These are phyloP conservation scores for Syzygium syzygioides DNA, from an alignment of 441 rosid genomes.

Conservation along the genomic window DNA sequence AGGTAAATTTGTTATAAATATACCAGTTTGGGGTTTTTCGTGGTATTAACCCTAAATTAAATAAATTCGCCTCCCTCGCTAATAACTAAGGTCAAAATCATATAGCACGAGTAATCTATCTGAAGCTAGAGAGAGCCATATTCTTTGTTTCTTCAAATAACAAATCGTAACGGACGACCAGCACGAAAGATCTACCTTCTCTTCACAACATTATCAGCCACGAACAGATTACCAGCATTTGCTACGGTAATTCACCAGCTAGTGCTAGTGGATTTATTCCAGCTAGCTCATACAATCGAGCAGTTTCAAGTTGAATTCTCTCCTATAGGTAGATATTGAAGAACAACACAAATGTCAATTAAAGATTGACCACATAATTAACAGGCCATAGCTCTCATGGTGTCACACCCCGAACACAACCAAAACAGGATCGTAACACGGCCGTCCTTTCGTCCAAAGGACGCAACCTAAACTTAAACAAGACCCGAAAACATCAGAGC, in stretches of 20 bases:
- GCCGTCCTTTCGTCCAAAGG: too few species aligned
- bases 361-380: neutral
- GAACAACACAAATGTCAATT: neutral
- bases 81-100: neutral
- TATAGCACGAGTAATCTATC: neutral
- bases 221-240: neutral
- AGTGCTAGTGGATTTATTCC: slow-evolving; percentile 83
- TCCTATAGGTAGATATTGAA: slow-evolving; percentile 46
- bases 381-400: neutral
- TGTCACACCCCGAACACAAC: too few species aligned
- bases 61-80: neutral
- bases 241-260: slow-evolving; percentile 28
- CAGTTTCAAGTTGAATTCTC: slow-evolving; percentile 90
- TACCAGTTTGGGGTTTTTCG: too few species aligned
- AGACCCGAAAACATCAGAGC: too few species aligned
- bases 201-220: neutral
- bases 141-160: neutral
- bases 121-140: neutral
- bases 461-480: too few species aligned
- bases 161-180: neutral
- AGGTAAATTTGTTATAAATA: too few species aligned
- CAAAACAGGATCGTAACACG: too few species aligned
- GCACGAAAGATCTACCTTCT: neutral
- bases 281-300: slow-evolving; percentile 85
- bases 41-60: neutral